Conservation (phyloP, 768 basidiomycete species). For the Asterophora parasitica region DNA sequence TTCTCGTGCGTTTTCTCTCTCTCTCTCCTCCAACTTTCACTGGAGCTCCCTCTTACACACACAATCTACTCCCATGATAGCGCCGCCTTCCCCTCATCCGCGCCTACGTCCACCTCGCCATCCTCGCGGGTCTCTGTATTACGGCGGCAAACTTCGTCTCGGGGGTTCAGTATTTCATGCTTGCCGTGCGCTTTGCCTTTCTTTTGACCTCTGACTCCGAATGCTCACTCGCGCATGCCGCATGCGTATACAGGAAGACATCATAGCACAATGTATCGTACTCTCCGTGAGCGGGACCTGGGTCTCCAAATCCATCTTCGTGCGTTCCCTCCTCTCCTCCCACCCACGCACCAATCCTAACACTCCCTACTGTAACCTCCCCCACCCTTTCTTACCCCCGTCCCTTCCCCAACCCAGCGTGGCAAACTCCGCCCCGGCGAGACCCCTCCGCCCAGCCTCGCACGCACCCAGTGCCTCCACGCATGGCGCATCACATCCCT, state of each 20-base stretch:
- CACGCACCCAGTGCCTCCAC: slow-evolving; percentile 34
- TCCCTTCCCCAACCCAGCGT: slow-evolving; percentile 19
- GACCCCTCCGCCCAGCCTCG: slow-evolving; percentile 19
- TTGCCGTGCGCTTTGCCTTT: slow-evolving; percentile 26
- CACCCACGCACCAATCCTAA: neutral
- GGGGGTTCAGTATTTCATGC: slow-evolving; percentile 34
- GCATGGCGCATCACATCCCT: slow-evolving; percentile 34
- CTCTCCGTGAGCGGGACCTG: slow-evolving; percentile 29
- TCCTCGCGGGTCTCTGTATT: slow-evolving; percentile 32
- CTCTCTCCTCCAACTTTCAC: neutral
- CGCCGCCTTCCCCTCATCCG: slow-evolving; percentile 22
- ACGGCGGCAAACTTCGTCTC: slow-evolving; percentile 31
- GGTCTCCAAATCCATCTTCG: slow-evolving; percentile 34
- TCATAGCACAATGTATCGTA: slow-evolving; percentile 32
- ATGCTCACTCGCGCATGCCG: neutral
- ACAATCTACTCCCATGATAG: slow-evolving; percentile 7
- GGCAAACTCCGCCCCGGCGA: slow-evolving; percentile 28
- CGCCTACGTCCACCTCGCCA: slow-evolving; percentile 19
- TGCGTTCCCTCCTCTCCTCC: slow-evolving; percentile 16
- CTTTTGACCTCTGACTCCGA: neutral
- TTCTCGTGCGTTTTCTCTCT: slow-evolving; percentile 7
- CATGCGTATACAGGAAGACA: slow-evolving; percentile 26
- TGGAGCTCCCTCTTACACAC: too few relatives aligned
- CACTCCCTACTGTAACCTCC: too few relatives aligned
- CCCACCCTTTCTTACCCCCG: too few relatives aligned